Conservation (phyloP, 306 rosid species). For the Arachis stenosperma region DNA sequence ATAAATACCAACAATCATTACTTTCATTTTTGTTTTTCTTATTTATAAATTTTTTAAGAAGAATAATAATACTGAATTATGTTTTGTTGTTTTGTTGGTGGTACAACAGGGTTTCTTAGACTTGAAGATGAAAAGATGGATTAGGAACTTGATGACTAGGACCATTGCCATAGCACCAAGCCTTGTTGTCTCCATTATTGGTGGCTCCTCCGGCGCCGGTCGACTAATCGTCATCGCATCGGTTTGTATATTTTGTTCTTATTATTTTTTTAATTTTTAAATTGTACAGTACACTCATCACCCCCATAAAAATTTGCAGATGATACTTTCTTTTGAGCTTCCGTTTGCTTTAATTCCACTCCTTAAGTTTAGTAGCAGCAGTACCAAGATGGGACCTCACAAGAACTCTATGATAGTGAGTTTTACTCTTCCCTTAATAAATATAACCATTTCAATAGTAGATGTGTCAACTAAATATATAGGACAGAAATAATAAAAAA, state of each 20-base stretch:
- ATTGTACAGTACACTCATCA: too few species aligned
- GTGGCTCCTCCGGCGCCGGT: conserved; percentile 54
- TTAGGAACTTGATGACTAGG: conserved; percentile 74
- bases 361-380: conserved; percentile 82
- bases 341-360: conserved; percentile 92
- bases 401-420: conserved; percentile 62
- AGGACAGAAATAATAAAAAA: too few species aligned
- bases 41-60: background rate
- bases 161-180: conserved; percentile 83
- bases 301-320: conserved; percentile 48
- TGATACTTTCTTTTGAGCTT: conserved; percentile 89
- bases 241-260: conserved; percentile 45
- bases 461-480: too few species aligned
- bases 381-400: conserved; percentile 91
- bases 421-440: background rate
- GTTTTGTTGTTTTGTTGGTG: conserved; percentile 27
- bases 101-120: conserved; percentile 78
- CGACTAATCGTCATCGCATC: conserved; percentile 67
- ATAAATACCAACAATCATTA: background rate
- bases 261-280: too few species aligned
- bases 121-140: conserved; percentile 78
- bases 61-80: conserved; percentile 9
- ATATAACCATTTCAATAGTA: too few species aligned
- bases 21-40: background rate
- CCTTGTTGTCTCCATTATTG: conserved; percentile 78